These are phyloP conservation scores for Blastosporella zonata DNA, from an alignment of 1,284 basidiomycete species.

Conservation along the genomic window DNA sequence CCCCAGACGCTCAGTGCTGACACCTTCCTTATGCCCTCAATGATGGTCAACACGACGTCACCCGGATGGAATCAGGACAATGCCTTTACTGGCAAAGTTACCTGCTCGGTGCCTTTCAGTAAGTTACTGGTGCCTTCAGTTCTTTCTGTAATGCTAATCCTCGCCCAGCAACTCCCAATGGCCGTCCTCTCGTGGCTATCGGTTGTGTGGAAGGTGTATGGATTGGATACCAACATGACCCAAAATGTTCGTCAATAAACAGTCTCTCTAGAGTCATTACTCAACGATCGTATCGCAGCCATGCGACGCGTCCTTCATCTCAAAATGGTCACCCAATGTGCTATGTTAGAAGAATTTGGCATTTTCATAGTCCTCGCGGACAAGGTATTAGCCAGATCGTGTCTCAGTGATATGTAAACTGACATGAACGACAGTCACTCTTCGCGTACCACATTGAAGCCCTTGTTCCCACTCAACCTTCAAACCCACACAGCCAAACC, in stretches of 20 bases:
- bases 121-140: conserved; percentile 30
- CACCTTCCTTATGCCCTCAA: conserved; percentile 75
- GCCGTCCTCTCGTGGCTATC: conserved; percentile 83
- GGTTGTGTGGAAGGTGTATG: conserved; percentile 96
- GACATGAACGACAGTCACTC: conserved; percentile 45
- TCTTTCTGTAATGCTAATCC: conserved; percentile 1
- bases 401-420: neutral
- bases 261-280: neutral
- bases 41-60: conserved; percentile 45
- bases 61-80: conserved; percentile 63
- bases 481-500: conserved; percentile 58
- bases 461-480: conserved; percentile 81
- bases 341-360: conserved; percentile 92
- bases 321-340: conserved; percentile 89
- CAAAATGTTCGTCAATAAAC: conserved; percentile 59
- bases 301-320: conserved; percentile 91
- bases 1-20: conserved; percentile 82
- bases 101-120: conserved; percentile 93
- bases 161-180: conserved; percentile 71
- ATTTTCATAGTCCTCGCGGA: conserved; percentile 95
- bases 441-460: conserved; percentile 95
- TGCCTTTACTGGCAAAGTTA: conserved; percentile 84
- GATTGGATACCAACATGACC: conserved; percentile 91
- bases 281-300: conserved; percentile 48
- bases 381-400: conserved; percentile 59